A percentile compares a stretch with the other conserved stretches of the same genome.
phyloP scores from a whole-genome alignment of 768 basidiomycete species.

The Cystofilobasidium macerans region DNA sequence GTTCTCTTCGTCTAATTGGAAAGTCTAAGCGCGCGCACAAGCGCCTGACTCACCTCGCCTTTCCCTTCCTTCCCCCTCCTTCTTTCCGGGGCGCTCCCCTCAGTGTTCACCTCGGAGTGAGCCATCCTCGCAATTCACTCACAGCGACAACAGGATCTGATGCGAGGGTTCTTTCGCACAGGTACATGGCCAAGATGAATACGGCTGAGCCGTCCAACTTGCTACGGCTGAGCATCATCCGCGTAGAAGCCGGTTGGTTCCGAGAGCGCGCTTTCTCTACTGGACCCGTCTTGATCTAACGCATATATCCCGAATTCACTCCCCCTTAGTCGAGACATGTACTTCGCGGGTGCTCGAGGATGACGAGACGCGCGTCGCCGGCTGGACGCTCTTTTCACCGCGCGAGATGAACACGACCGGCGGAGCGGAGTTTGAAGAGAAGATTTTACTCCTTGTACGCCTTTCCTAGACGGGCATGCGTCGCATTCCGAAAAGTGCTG shows the following conservation, averaged over 20 bases:
- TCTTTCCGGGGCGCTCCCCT: no score
- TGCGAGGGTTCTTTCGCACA: not conserved
- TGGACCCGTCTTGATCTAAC: no score
- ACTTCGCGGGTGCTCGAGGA: constrained; percentile 63
- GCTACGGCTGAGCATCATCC: constrained; percentile 73
- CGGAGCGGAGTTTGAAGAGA: constrained; percentile 82
- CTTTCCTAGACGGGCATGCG: no score
- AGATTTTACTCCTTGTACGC: constrained; percentile 74
- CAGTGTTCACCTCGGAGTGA: constrained; percentile 83
- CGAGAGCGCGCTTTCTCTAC: no score
- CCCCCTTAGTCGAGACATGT: constrained; percentile 55
- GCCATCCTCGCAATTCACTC: not conserved
- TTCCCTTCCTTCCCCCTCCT: no score
- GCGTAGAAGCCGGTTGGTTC: constrained; percentile 64
- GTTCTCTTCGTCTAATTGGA: no score
- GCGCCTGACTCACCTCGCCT: no score
- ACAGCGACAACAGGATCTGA: not conserved
- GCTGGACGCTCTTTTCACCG: constrained; percentile 88
- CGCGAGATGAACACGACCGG: constrained; percentile 59
- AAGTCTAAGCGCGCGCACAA: no score
- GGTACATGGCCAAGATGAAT: constrained; percentile 56
- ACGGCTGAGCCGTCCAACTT: constrained; percentile 87
- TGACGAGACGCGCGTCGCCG: constrained; percentile 63
- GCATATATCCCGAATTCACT: not conserved
- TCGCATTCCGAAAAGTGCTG: not conserved